Percentiles rank a stretch among this genome's conserved stretches.
Conservation (phyloP, 1,284 basidiomycete species). For the Cutaneotrichosporon daszewskae region DNA sequence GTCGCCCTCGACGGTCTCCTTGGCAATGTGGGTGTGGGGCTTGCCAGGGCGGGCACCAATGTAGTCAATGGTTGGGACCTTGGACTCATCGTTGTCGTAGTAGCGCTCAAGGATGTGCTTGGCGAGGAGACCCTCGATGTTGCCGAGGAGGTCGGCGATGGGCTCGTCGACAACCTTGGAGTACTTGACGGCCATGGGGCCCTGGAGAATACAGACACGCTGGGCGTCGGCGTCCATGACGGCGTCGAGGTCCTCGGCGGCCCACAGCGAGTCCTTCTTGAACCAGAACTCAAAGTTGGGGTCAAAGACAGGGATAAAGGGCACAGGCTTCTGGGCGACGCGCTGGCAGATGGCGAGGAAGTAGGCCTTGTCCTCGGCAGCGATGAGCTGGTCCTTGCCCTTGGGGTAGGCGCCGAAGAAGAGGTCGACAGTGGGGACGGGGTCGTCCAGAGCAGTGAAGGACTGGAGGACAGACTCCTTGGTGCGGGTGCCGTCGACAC, state of each 20-base stretch:
- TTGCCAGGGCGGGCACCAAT: slow-evolving; percentile 57
- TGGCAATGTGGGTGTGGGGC: slow-evolving; percentile 52
- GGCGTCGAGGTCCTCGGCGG: slow-evolving; percentile 95
- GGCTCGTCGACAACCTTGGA: slow-evolving; percentile 86
- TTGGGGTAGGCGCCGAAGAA: slow-evolving; percentile 84
- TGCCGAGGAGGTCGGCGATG: slow-evolving; percentile 83
- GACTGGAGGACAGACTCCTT: slow-evolving; percentile 88
- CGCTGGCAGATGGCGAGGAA: slow-evolving; percentile 93
- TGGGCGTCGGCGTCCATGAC: slow-evolving; percentile 98
- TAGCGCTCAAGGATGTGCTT: slow-evolving; percentile 72
- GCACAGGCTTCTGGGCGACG: slow-evolving; percentile 94
- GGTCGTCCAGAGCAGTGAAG: slow-evolving; percentile 77
- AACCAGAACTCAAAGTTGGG: slow-evolving; percentile 94
- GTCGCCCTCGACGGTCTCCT: slow-evolving; percentile 52
- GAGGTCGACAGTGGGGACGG: slow-evolving; percentile 64
- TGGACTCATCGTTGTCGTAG: slow-evolving; percentile 71
- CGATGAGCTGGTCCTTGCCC: slow-evolving; percentile 77
- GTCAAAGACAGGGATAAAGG: slow-evolving; percentile 97
- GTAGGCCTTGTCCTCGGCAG: slow-evolving; percentile 91
- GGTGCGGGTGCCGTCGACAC: slow-evolving; percentile 66
- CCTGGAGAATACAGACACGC: slow-evolving; percentile 94
- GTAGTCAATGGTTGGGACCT: slow-evolving; percentile 81
- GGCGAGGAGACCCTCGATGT: slow-evolving; percentile 73
- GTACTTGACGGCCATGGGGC: slow-evolving; percentile 88
- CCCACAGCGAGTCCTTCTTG: slow-evolving; percentile 99